Evolutionary conservation across 192 early-diverging fungal genomes (phyloP).

Genomic region (Backusella sp.): DNA sequence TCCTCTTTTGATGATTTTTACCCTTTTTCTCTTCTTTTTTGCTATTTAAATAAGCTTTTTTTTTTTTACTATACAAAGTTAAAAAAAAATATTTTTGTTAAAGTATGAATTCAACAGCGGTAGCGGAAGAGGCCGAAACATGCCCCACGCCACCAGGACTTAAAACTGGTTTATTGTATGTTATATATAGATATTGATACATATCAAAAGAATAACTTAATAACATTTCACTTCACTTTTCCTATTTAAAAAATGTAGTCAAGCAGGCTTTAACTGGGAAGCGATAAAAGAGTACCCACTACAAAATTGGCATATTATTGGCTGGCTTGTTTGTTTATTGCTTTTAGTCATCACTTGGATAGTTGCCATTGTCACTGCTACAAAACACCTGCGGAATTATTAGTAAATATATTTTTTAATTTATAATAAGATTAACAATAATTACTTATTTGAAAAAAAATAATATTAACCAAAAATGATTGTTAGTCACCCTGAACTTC

Average conservation of each 20-base stretch:
- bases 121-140: neutral
- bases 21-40: neutral
- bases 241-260: neutral
- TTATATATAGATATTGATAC: neutral
- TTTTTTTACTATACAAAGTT: neutral
- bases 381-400: conserved; percentile 28
- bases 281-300: neutral
- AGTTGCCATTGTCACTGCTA: conserved; percentile 4
- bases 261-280: neutral
- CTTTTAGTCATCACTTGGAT: conserved; percentile 27
- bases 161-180: neutral
- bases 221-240: neutral
- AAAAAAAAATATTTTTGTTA: neutral
- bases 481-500: conserved; percentile 33
- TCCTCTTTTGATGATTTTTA: neutral
- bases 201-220: neutral
- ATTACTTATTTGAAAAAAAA: neutral
- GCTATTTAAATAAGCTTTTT: conserved; percentile 2
- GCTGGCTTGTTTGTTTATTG: conserved; percentile 27
- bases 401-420: conserved; percentile 26
- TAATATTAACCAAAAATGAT: neutral
- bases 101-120: neutral
- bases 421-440: neutral
- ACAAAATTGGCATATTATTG: conserved; percentile 29
- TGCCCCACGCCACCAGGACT: neutral